Evolutionary conservation across 306 rosid genomes (phyloP), one percentile per base, ranked within the genome.

Genomic region (Fagus crenata): DNA sequence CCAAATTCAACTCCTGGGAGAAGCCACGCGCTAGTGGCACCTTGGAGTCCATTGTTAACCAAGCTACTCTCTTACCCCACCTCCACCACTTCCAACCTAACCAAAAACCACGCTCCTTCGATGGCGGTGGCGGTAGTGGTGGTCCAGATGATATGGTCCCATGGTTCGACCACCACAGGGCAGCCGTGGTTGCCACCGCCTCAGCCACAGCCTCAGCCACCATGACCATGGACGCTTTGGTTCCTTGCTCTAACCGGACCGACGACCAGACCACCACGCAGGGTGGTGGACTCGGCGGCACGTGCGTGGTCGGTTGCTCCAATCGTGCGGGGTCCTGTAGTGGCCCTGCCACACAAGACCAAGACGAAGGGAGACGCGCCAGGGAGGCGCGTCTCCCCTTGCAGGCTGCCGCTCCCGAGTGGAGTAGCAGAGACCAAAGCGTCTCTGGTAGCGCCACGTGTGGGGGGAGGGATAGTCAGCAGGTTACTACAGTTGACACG

Each of bases 41-140:
- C 14, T 87, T 95, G 41, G 99, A 92, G 87, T 88, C 97, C 64
- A 82, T 95, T 42, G 99, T 95, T 28, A 92, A 85, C 88, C 97
- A 92, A 78, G 97, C 96, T 41, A 84, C 96, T 37, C 2, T 72
- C 36, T 69, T 83, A 22, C 80, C 86, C 18, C 82, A 58, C 3
- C 49, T 43, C 8, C 86, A 90, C 69, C 67, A 43, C 49, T 0
- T 1, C 46, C 51, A 0, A 2, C 46, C 0, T 14, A 9, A 46
- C 51, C 51, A 46, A 46, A 46, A 46, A 2, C 51, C 51, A 12
- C 14, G 51, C 51, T 9, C 84, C 6, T 5, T 49, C 4, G 5
- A 49, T 46, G 60, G 58, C 1, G 63, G 75, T 2, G 28, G 17
- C 12, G 15, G 9, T 15, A 76, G 28, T 22, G 28, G 28, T 22